Percentiles rank a stretch among this genome's conserved stretches.
phyloP scores from a whole-genome alignment of 108 stramenopile species.

The Poteriospumella lacustris region DNA sequence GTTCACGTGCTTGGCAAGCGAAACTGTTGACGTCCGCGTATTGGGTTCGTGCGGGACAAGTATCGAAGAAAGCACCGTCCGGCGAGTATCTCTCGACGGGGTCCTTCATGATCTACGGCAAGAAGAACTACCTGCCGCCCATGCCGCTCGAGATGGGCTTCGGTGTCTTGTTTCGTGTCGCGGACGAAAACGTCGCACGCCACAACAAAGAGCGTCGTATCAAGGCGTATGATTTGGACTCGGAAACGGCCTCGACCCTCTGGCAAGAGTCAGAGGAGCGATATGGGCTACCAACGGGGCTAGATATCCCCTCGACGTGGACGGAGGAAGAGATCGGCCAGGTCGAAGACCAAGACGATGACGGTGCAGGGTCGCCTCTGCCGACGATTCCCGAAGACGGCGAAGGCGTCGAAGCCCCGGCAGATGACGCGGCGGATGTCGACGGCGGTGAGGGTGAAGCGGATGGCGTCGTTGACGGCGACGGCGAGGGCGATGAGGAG shows the following conservation, averaged over 20 bases:
- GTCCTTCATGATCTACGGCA: slow-evolving; percentile 91
- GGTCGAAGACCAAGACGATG: slow-evolving; percentile 15
- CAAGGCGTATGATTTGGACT: slow-evolving; percentile 31
- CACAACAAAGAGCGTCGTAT: slow-evolving; percentile 79
- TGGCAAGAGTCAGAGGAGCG: too few relatives aligned
- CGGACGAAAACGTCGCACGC: slow-evolving; percentile 74
- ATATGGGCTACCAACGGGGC: too few relatives aligned
- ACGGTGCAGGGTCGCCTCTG: too few relatives aligned
- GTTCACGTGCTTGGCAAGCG: slow-evolving; percentile 80
- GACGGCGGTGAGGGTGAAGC: slow-evolving; percentile 15
- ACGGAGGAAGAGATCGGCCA: slow-evolving; percentile 2
- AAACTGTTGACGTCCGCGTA: slow-evolving; percentile 78
- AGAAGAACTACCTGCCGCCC: slow-evolving; percentile 87
- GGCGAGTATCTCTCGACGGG: slow-evolving; percentile 94
- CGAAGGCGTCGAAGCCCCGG: too few relatives aligned
- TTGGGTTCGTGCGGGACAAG: slow-evolving; percentile 90
- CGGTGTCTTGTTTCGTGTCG: slow-evolving; percentile 81
- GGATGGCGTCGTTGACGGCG: slow-evolving; percentile 1
- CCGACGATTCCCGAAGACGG: too few relatives aligned
- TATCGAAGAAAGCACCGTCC: slow-evolving; percentile 87
- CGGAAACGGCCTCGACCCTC: too few relatives aligned
- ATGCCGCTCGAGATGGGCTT: slow-evolving; percentile 85
- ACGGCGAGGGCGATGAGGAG: slow-evolving; percentile 33
- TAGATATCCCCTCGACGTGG: slow-evolving; percentile 3
- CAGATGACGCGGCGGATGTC: neutral